Evolutionary conservation across 805 yeast genomes (phyloP).

Genomic region (Lipomyces chichibuensis): DNA sequence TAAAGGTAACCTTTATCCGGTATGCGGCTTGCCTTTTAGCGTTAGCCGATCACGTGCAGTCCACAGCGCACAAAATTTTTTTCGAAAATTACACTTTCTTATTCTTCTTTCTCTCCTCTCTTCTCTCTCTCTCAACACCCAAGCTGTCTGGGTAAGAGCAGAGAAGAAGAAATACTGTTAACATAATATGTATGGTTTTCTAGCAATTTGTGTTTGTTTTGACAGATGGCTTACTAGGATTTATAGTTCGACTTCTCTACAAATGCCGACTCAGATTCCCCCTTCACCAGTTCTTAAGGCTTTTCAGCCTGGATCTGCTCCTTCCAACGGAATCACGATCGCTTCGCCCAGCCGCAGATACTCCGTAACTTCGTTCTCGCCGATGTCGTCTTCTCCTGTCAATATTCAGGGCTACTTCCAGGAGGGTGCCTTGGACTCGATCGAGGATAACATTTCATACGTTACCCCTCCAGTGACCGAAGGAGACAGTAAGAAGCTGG

Average conservation of each 20-base stretch:
- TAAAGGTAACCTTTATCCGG: neutral
- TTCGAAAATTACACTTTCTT: conserved; percentile 2
- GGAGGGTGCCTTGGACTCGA: conserved; percentile 10
- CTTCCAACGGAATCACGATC: conserved; percentile 21
- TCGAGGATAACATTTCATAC: conserved; percentile 6
- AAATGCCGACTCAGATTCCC: conserved; percentile 27
- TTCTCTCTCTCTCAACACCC: conserved; percentile 20
- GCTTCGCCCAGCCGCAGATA: conserved; percentile 23
- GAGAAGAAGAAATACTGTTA: conserved; percentile 10
- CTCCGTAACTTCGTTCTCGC: conserved; percentile 21
- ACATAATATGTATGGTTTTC: neutral
- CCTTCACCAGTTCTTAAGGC: conserved; percentile 27
- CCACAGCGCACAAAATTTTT: conserved; percentile 8
- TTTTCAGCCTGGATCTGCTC: conserved; percentile 19
- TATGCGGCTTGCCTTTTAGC: neutral
- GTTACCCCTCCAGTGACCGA: conserved; percentile 29
- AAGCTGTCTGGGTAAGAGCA: conserved; percentile 19
- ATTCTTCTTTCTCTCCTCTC: conserved; percentile 2
- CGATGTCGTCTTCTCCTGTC: conserved; percentile 24
- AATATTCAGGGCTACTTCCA: conserved; percentile 13
- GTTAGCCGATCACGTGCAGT: conserved; percentile 13
- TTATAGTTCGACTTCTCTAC: neutral
- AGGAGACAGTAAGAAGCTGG: conserved; percentile 26
- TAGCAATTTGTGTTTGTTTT: neutral
- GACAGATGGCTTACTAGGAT: neutral